These are phyloP conservation scores for Pugionium cornutum DNA, from an alignment of 345 rosid genomes.

Conservation along the genomic window DNA sequence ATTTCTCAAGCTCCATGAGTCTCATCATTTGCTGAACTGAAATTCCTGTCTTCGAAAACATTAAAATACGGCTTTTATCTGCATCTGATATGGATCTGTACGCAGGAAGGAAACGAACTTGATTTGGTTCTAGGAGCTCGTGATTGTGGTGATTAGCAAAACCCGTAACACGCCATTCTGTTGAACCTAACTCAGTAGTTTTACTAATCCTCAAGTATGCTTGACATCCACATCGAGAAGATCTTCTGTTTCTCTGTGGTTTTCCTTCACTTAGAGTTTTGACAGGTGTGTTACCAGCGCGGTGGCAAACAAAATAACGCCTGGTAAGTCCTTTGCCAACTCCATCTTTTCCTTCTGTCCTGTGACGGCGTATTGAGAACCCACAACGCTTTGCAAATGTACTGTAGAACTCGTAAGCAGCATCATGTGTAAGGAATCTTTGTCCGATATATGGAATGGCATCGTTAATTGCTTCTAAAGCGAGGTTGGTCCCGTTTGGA, in stretches of 20 bases:
- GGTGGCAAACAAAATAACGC: conserved; percentile 95
- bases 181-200: conserved; percentile 62
- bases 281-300: conserved; percentile 95
- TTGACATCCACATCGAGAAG: conserved; percentile 94
- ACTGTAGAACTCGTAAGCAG: conserved; percentile 87
- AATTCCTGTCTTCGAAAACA: conserved; percentile 97
- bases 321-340: conserved; percentile 94
- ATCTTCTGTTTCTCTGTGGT: conserved; percentile 87
- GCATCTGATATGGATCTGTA: conserved; percentile 87
- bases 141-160: conserved; percentile 89
- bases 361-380: conserved; percentile 89
- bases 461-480: conserved; percentile 67
- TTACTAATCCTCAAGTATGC: conserved; percentile 88
- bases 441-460: conserved; percentile 80
- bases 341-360: conserved; percentile 97
- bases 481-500: conserved; percentile 68
- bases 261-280: conserved; percentile 67
- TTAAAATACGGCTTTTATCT: conserved; percentile 84
- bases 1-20: conserved; percentile 96
- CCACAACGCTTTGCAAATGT: conserved; percentile 87
- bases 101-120: conserved; percentile 96
- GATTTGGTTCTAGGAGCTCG: conserved; percentile 84
- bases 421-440: conserved; percentile 80
- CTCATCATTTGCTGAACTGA: conserved; percentile 99
- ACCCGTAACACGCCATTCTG: conserved; percentile 96